Percentiles rank a stretch among this genome's conserved stretches.
These are phyloP conservation scores for Aspergillus melleus DNA, from an alignment of 2,329 filamentous ascomycete genomes.

Conservation along the genomic window DNA sequence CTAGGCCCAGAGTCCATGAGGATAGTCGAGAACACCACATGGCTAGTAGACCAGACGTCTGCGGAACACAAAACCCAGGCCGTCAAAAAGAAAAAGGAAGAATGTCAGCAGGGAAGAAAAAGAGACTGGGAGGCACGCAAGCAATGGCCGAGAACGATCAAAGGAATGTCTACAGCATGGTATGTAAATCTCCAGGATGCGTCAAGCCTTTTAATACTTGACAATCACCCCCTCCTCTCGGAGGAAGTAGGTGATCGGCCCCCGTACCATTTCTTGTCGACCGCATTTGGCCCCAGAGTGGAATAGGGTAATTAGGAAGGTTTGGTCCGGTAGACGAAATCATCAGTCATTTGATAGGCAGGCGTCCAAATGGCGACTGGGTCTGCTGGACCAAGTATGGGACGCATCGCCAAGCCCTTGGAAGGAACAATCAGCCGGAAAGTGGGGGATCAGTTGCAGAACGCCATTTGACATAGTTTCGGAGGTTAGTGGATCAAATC, in stretches of 20 bases:
- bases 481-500: not conserved
- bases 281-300: constrained; percentile 7
- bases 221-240: not conserved
- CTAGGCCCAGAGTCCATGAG: constrained; percentile 7
- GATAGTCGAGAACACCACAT: constrained; percentile 10
- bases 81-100: not conserved
- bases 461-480: constrained; percentile 5
- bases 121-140: constrained; percentile 7
- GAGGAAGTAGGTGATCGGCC: not conserved
- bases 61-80: not conserved
- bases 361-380: constrained; percentile 5
- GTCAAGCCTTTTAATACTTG: constrained; percentile 13
- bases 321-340: constrained; percentile 2
- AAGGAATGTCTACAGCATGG: not conserved
- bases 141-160: not conserved
- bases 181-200: constrained; percentile 3
- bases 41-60: not conserved
- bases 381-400: constrained; percentile 4
- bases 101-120: constrained; percentile 1
- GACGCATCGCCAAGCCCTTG: not conserved
- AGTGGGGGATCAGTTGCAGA: constrained; percentile 8
- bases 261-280: not conserved
- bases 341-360: constrained; percentile 10
- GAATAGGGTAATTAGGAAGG: not conserved
- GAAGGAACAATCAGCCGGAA: not conserved